Evolutionary conservation across 2,329 filamentous ascomycete species (phyloP).

Genomic region (Monosporascus sp.): DNA sequence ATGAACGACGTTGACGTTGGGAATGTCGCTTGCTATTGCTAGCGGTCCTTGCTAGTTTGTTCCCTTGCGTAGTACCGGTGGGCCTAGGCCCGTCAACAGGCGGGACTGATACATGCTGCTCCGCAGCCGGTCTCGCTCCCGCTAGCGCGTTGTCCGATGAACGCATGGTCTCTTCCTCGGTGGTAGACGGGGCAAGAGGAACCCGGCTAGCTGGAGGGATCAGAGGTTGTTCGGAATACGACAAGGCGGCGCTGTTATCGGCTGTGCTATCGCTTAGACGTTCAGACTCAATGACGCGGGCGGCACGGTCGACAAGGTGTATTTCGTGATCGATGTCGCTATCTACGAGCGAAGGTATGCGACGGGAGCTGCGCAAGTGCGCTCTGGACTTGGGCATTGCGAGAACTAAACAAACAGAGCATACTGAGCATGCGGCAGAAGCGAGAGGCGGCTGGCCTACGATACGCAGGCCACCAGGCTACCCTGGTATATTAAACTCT

Average conservation of each 20-base stretch:
- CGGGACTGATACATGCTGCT: constrained; percentile 5
- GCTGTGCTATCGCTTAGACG: constrained; percentile 9
- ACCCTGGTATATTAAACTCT: not conserved
- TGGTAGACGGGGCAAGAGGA: constrained; percentile 12
- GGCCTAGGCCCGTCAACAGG: constrained; percentile 1
- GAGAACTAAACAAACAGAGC: constrained; percentile 12
- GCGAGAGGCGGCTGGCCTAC: not conserved
- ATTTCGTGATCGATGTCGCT: constrained; percentile 68
- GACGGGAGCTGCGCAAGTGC: constrained; percentile 45
- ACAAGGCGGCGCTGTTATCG: constrained; percentile 8
- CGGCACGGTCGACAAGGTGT: constrained; percentile 54
- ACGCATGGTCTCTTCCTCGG: constrained; percentile 2
- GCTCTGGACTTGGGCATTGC: constrained; percentile 34
- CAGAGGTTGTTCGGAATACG: constrained; percentile 14
- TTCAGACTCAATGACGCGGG: constrained; percentile 6
- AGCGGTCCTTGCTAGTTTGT: constrained; percentile 1
- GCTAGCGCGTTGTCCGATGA: constrained; percentile 5
- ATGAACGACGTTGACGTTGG: constrained; percentile 1
- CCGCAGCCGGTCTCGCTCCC: constrained; percentile 12
- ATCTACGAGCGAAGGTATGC: constrained; percentile 49
- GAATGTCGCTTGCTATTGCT: constrained; percentile 4
- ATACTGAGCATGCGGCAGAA: constrained; percentile 15
- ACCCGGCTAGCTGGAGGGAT: constrained; percentile 15
- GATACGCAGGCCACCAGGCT: not conserved
- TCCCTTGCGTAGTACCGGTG: constrained; percentile 1